Evolutionary conservation across 495 filamentous ascomycete genomes (phyloP), one percentile per base, ranked within the genome.

Genomic region (Patellaria atrata): DNA sequence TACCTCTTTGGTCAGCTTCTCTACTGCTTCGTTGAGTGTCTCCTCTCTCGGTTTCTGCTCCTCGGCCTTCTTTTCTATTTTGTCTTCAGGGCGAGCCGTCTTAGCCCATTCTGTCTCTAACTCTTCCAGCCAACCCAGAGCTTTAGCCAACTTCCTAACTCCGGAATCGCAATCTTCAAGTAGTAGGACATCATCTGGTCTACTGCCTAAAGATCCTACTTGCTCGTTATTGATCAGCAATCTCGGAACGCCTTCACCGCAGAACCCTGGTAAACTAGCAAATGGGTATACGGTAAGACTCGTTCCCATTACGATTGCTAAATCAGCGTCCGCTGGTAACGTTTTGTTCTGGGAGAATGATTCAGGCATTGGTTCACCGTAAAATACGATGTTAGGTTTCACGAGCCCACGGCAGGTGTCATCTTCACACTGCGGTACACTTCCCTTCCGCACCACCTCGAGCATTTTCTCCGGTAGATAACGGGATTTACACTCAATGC

Each of bases 371-470:
- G 57, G 47, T 54, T 84, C 78, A 34, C 76, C 75, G 50, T 96
- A 97, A 59, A 97, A 97, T 3, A 92, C 84, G 57, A 97, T 96
- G 47, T 94, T 87, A 2, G 89, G 89, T 58, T 97, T 96, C 30
- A 96, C 83, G 4, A 92, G 55, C 0, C 86, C 87, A 14, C 70
- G 62, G 52, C 91, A 97, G 18, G 64, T 45, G 14, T 51, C 32
- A 0, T 47, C 48, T 8, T 55, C 27, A 50, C 89, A 94, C 40
- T 62, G 57, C 7, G 89, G 82, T 1, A 91, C 75, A 18, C 73
- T 52, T 17, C 68, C 71, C 19, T 59, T 54, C 4, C 58, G 47
- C 8, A 97, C 71, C 34, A 68, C 62, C 34, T 70, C 56, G 39
- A 70, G 65, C 80, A 97, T 92, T 32, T 67, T 39, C 2, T 75